Evolutionary conservation across 176 grass and related monocot genomes (phyloP).

Genomic region (Themeda triandra): DNA sequence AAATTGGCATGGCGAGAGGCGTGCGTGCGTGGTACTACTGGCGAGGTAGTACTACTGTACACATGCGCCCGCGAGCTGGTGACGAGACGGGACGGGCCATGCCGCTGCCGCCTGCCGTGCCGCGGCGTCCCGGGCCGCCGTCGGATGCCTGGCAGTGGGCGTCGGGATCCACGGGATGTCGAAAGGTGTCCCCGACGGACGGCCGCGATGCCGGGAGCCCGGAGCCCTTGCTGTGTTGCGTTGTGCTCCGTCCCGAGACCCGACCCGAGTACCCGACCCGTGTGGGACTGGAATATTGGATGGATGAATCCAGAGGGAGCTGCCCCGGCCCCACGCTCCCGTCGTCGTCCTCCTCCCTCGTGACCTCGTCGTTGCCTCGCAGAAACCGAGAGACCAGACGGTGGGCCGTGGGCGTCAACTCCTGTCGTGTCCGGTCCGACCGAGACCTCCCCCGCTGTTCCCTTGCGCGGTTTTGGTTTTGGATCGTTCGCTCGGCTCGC

Average conservation of each 20-base stretch:
- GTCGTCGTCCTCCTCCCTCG: too few species aligned
- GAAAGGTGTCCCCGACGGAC: conserved; percentile 24
- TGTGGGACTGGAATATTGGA: neutral
- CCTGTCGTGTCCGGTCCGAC: neutral
- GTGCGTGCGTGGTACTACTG: too few species aligned
- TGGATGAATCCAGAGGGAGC: neutral
- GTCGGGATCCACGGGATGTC: neutral
- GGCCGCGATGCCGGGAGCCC: neutral
- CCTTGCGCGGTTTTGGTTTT: neutral
- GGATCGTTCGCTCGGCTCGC: neutral
- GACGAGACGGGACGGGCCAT: neutral
- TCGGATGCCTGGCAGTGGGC: neutral
- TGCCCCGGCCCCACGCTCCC: neutral
- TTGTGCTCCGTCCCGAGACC: neutral
- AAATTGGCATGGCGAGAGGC: neutral
- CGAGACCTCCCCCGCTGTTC: neutral
- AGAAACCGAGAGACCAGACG: neutral
- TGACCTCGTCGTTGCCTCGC: neutral
- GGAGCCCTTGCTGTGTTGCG: too few species aligned
- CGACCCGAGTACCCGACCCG: too few species aligned
- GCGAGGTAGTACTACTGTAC: too few species aligned
- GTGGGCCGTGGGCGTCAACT: neutral
- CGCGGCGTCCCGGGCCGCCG: neutral
- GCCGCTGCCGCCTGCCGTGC: too few species aligned
- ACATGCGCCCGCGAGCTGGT: neutral